These are phyloP conservation scores for Rhynchosporium graminicola DNA, from an alignment of 2,329 filamentous ascomycete genomes.

Conservation along the genomic window DNA sequence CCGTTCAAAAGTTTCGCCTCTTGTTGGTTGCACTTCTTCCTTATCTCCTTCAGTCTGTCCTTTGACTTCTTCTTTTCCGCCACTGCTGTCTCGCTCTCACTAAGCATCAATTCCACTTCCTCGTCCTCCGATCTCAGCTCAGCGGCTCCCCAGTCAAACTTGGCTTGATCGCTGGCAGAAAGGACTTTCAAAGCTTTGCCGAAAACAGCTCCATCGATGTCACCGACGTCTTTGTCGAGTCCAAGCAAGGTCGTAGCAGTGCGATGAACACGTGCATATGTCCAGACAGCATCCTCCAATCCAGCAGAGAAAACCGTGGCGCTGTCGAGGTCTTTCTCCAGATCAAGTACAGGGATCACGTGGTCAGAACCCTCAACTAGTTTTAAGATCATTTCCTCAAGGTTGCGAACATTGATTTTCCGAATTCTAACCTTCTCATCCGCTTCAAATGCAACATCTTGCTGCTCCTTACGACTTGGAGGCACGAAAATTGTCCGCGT, in stretches of 20 bases:
- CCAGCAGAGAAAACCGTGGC: constrained; percentile 39
- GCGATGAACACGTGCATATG: constrained; percentile 61
- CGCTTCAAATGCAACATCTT: constrained; percentile 46
- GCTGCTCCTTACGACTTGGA: constrained; percentile 45
- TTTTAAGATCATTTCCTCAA: constrained; percentile 59
- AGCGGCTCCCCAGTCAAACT: constrained; percentile 46
- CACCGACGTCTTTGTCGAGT: constrained; percentile 41
- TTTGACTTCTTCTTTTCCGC: constrained; percentile 42
- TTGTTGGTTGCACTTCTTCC: constrained; percentile 66
- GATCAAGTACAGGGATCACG: constrained; percentile 26
- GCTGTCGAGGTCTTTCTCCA: constrained; percentile 36
- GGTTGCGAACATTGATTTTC: constrained; percentile 64
- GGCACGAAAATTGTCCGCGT: constrained; percentile 57
- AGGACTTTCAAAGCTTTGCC: constrained; percentile 46
- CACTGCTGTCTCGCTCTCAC: constrained; percentile 37
- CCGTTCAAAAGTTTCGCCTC: constrained; percentile 82
- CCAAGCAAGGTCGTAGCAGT: constrained; percentile 52
- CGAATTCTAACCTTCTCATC: constrained; percentile 51
- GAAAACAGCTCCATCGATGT: constrained; percentile 41
- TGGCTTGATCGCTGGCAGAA: constrained; percentile 49
- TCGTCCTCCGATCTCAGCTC: constrained; percentile 45
- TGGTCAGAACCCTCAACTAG: constrained; percentile 33
- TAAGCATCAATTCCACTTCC: constrained; percentile 36
- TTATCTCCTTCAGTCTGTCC: constrained; percentile 50
- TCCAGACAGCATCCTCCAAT: constrained; percentile 56